Percentiles rank a stretch among this genome's conserved stretches.
Conservation (phyloP, 169 alveolate genomes). For the Eimeria maxima region DNA sequence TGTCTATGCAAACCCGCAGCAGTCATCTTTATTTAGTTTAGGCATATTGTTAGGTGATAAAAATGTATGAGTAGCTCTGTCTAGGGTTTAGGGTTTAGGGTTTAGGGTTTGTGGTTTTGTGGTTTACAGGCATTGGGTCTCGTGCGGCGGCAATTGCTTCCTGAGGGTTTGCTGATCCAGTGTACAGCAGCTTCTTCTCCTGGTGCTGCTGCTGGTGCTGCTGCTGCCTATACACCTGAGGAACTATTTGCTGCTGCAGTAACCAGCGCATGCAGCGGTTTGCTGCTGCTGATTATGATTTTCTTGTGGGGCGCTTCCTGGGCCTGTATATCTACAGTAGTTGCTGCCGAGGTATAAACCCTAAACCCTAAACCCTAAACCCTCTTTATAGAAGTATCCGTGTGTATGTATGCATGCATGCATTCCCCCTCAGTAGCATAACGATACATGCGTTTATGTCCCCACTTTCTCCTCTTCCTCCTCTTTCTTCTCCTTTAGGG, state of each 20-base stretch:
- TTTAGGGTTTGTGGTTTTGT: neutral
- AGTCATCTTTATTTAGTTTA: no score
- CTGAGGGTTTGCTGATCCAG: constrained; percentile 23
- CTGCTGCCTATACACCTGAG: constrained; percentile 29
- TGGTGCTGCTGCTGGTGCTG: constrained; percentile 61
- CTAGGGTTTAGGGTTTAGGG: constrained; percentile 46
- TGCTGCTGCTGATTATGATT: constrained; percentile 39
- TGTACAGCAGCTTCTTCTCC: constrained; percentile 24
- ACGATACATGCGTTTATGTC: no score
- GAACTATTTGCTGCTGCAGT: neutral
- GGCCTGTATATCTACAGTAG: constrained; percentile 18
- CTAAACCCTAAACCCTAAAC: constrained; percentile 37
- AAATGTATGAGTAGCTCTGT: no score
- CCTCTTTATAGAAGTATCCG: no score
- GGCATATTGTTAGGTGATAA: no score
- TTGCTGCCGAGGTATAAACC: constrained; percentile 49
- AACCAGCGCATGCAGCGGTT: constrained; percentile 12
- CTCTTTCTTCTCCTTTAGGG: neutral
- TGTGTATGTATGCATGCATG: no score
- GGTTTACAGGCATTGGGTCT: neutral
- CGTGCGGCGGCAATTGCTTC: constrained; percentile 26
- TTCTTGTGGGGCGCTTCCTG: constrained; percentile 25
- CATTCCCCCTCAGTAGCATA: no score
- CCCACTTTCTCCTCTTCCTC: neutral
- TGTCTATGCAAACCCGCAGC: no score